Conservation (phyloP, 768 basidiomycete species). For the Leccinum rimulosum region DNA sequence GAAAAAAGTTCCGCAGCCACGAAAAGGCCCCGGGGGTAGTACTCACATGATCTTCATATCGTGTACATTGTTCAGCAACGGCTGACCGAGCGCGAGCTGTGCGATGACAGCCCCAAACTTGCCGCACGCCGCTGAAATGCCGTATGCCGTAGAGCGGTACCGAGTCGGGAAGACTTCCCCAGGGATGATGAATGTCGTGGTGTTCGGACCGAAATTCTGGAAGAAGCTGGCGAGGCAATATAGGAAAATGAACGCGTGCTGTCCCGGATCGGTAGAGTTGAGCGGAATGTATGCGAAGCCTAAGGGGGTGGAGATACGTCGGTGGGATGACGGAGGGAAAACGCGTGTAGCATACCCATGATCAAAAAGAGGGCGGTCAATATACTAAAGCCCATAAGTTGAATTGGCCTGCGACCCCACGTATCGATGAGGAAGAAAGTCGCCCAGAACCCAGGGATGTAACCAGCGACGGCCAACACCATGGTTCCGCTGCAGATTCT, state of each 20-base stretch:
- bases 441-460: constrained; percentile 55
- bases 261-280: constrained; percentile 47
- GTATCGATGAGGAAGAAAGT: constrained; percentile 66
- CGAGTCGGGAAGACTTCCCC: constrained; percentile 78
- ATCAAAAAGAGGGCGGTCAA: constrained; percentile 65
- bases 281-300: background rate
- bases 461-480: constrained; percentile 18
- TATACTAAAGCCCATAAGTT: constrained; percentile 66
- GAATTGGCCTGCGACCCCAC: constrained; percentile 73
- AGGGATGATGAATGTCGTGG: constrained; percentile 72
- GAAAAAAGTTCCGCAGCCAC: background rate
- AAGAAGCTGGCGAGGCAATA: constrained; percentile 20
- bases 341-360: constrained; percentile 49
- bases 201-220: constrained; percentile 34
- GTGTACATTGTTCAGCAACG: constrained; percentile 50
- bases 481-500: constrained; percentile 21
- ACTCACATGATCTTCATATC: constrained; percentile 69
- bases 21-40: background rate
- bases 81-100: constrained; percentile 69
- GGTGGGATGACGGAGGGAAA: background rate
- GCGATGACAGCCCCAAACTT: constrained; percentile 77
- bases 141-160: constrained; percentile 71
- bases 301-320: background rate
- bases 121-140: constrained; percentile 72
- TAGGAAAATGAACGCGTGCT: constrained; percentile 50